Conservation (phyloP, 148 eudicot species). For the Fagopyrum esculentum region DNA sequence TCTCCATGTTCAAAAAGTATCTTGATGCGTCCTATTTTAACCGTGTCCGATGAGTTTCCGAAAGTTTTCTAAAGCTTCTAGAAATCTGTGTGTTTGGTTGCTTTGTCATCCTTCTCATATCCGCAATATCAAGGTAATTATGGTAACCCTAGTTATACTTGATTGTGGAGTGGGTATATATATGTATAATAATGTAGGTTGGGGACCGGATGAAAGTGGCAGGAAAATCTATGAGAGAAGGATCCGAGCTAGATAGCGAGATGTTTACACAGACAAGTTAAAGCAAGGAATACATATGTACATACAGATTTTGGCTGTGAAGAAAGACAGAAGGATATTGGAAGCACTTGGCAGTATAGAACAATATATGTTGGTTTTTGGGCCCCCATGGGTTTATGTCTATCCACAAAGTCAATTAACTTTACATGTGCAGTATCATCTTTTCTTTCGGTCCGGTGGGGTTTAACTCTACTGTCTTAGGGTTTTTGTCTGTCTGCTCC, state of each 20-base stretch:
- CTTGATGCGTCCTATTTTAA: no score
- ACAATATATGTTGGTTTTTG: background rate
- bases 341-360: background rate
- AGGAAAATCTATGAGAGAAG: no score
- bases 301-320: background rate
- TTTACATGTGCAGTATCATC: background rate
- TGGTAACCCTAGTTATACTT: no score
- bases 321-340: background rate
- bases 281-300: background rate
- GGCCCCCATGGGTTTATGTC: background rate
- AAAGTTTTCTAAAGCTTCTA: no score
- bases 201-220: no score
- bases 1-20: no score
- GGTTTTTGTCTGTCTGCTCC: background rate
- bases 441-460: background rate
- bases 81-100: no score
- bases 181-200: no score
- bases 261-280: background rate
- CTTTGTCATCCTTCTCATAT: no score
- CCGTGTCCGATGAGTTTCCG: no score
- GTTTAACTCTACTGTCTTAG: background rate
- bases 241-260: background rate
- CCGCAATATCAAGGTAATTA: no score
- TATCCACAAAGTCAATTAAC: background rate
- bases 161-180: no score